Evolutionary conservation across 2,329 filamentous ascomycete species (phyloP), one percentile per base, ranked within the genome.

Genomic region (Penicillium paneum): DNA sequence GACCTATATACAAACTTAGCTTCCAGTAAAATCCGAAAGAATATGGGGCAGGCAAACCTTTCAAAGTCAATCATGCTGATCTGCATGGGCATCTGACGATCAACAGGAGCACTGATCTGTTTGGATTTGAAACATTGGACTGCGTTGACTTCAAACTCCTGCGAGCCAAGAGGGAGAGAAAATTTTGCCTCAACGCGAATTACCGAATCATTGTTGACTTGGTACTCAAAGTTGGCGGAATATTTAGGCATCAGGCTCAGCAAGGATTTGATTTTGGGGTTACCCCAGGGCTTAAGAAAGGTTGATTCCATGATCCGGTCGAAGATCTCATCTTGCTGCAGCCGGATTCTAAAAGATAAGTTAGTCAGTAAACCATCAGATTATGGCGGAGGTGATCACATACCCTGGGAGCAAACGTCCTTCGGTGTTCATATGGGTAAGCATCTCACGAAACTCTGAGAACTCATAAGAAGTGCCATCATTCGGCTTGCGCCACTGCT

Each of bases 211-310:
- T 66, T 57, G 5, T 54, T 49, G 3, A 64, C 68, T 13, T 64
- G 28, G 28, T 77, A 77, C 41, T 78, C 74, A 44, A 78, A 74
- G 35, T 69, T 73, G 2, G 73, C 73, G 2, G 73, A 72, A 54
- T 74, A 76, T 3, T 62, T 62, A 8, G 69, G 69, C 21, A 69
- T 67, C 8, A 64, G 58, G 8, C 60, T 45, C 45, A 61, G 49
- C 17, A 71, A 57, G 7, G 62, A 66, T 41, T 35, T 34, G 15
- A 59, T 58, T 59, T 38, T 31, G 55, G 28, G 62, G 61, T 40
- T 58, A 64, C 17, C 49, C 19, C 47, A 49, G 8, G 64, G 68
- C 41, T 65, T 66, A 36, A 72, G 65, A 11, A 73, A 62, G 40
- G 40, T 58, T 7, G 68, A 71, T 24, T 54, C 54, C 40, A 61